Base-by-base conservation (phyloP, 768 basidiomycete genomes). In the Tylopilus cervinicoccineus region DNA sequence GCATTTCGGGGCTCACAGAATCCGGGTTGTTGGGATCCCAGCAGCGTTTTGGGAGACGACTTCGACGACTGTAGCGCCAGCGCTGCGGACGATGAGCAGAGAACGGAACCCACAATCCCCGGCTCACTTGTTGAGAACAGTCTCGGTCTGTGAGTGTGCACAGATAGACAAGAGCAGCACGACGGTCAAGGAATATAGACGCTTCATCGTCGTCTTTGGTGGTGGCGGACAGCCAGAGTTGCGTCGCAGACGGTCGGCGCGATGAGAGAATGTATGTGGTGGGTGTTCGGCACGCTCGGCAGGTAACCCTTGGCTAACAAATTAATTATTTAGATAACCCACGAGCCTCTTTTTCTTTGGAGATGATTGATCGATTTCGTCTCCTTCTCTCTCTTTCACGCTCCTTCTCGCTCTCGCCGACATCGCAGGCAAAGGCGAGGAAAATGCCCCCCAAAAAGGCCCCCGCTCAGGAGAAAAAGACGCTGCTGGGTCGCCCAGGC, bases 381-480 rank as follows among this genome's bases (percentile, higher is more conserved):
- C 53, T 54, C 29, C 10, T 47, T 17, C 38, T 54, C 29, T 38
- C 54, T 45, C 49, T 63, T 26, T 24, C 56, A 42, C 58, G 65
- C 23, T 34, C 55, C 6, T 69, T 73, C 56, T 75, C 76, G 8
- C 54, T 71, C 29, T 75, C 77, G 16, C 43, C 64, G 44, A 50
- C 64, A 33, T 54, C 62, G 20, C 51, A 66, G 41, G 69, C 67
- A 41, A 84, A 84, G 71, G 29, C 48, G 9, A 81, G 70, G 56
- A 89, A 71, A 64, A 96, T 95, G 93, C 85, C 92, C 4, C 94
- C 94, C 13, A 94, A 92, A 74, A 94, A 95, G 71, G 83, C 83
- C 45, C 72, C 73, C 44, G 76, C 67, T 22, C 72, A 73, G 11
- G 91, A 93, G 72, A 96, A 93, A 76, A 95, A 91, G 71, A 70